Percentiles rank a stretch among this genome's conserved stretches.
phyloP scores from a whole-genome alignment of 2,329 filamentous ascomycete genomes.

The Mycosphaerelloides madeirae region DNA sequence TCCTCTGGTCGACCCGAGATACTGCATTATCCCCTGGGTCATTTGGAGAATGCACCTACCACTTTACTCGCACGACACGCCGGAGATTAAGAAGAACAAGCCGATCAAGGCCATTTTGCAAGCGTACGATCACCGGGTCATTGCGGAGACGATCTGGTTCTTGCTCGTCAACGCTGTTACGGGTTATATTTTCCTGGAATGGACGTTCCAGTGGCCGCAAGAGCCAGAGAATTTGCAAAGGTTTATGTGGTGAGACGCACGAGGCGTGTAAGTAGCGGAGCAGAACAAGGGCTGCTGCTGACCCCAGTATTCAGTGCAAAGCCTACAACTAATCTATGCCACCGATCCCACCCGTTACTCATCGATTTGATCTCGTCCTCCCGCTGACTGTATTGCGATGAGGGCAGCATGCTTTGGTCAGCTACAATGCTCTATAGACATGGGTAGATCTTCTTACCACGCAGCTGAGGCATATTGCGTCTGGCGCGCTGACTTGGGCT shows the following conservation, averaged over 20 bases:
- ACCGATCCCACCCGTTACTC: too few relatives aligned
- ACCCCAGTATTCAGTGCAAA: too few relatives aligned
- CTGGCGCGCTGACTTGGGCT: too few relatives aligned
- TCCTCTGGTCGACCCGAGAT: slow-evolving; percentile 88
- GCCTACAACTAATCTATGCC: too few relatives aligned
- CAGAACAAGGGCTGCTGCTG: too few relatives aligned
- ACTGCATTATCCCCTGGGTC: slow-evolving; percentile 93
- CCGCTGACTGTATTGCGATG: too few relatives aligned
- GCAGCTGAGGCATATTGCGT: too few relatives aligned
- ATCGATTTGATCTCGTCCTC: too few relatives aligned
- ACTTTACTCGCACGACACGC: slow-evolving; percentile 26
- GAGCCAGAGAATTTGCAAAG: slow-evolving; percentile 61
- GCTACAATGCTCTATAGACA: too few relatives aligned
- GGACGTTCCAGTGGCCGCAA: slow-evolving; percentile 63
- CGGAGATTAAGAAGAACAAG: slow-evolving; percentile 2
- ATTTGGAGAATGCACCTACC: slow-evolving; percentile 83
- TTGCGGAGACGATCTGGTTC: slow-evolving; percentile 67
- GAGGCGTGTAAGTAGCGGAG: too few relatives aligned
- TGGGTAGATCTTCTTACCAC: too few relatives aligned
- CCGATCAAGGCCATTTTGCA: slow-evolving; percentile 12
- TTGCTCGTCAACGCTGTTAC: slow-evolving; percentile 60
- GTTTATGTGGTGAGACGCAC: slow-evolving; percentile 74
- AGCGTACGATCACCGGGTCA: slow-evolving; percentile 40
- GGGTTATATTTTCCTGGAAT: slow-evolving; percentile 65
- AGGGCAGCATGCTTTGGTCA: too few relatives aligned